Evolutionary conservation across 1,284 basidiomycete genomes (phyloP).

Genomic region (Sporisorium sorghi): DNA sequence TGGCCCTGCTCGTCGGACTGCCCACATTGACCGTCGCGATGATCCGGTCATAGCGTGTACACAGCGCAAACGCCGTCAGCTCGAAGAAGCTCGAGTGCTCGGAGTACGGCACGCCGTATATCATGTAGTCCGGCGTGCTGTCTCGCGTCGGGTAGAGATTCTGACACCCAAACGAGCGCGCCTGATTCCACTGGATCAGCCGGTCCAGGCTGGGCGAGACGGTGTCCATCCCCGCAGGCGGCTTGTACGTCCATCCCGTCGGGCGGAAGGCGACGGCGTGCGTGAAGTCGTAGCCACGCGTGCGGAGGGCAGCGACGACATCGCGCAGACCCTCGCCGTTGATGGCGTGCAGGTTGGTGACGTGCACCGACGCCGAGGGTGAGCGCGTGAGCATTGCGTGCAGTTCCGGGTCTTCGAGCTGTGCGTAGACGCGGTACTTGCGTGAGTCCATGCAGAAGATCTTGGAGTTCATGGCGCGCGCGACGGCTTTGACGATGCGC

Average conservation of each 20-base stretch:
- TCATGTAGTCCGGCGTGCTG: slow-evolving; percentile 77
- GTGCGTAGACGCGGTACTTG: slow-evolving; percentile 62
- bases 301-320: slow-evolving; percentile 76
- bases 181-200: slow-evolving; percentile 76
- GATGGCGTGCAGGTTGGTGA: slow-evolving; percentile 84
- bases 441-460: slow-evolving; percentile 83
- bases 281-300: slow-evolving; percentile 79
- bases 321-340: slow-evolving; percentile 81
- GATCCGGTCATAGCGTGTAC: slow-evolving; percentile 82
- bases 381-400: slow-evolving; percentile 82
- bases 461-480: slow-evolving; percentile 82
- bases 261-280: slow-evolving; percentile 86
- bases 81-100: slow-evolving; percentile 81
- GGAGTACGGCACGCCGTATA: slow-evolving; percentile 89
- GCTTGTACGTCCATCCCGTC: slow-evolving; percentile 90
- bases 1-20: slow-evolving; percentile 74
- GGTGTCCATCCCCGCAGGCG: slow-evolving; percentile 76
- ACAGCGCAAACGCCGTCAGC: slow-evolving; percentile 84
- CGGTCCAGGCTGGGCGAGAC: slow-evolving; percentile 42
- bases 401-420: slow-evolving; percentile 75
- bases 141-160: slow-evolving; percentile 80
- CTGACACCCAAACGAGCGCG: slow-evolving; percentile 76
- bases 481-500: slow-evolving; percentile 92
- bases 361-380: slow-evolving; percentile 83
- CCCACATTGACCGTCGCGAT: slow-evolving; percentile 96